Evolutionary conservation across 768 basidiomycete genomes (phyloP).

Genomic region (Pleurotus salmoneostramineus): DNA sequence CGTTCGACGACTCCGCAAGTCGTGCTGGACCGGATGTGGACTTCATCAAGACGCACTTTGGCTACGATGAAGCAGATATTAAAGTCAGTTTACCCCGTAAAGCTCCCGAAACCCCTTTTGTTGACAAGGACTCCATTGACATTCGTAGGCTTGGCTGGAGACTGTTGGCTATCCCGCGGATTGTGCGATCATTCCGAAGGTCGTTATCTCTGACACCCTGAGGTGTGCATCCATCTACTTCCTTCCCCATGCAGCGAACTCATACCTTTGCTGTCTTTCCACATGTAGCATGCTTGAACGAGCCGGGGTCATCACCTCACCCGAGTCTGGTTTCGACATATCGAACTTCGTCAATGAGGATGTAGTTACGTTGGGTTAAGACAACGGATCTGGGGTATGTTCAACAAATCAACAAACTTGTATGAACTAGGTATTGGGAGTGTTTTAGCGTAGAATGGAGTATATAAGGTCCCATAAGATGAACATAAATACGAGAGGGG

Average conservation of each 20-base stretch:
- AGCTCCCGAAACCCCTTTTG: background rate
- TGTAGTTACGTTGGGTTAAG: constrained; percentile 47
- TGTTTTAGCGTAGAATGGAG: background rate
- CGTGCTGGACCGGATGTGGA: constrained; percentile 59
- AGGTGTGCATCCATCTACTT: constrained; percentile 36
- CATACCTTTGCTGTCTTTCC: background rate
- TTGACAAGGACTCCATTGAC: background rate
- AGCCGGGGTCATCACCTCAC: constrained; percentile 67
- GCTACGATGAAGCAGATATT: constrained; percentile 81
- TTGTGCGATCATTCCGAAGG: constrained; percentile 58
- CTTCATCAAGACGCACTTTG: constrained; percentile 77
- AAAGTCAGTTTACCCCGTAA: constrained; percentile 35
- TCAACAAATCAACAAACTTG: background rate
- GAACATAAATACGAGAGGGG: too few species aligned
- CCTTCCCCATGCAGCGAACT: background rate
- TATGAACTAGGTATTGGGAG: background rate
- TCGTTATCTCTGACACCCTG: constrained; percentile 68
- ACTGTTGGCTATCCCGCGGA: constrained; percentile 74
- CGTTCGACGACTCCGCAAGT: constrained; percentile 58
- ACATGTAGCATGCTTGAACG: constrained; percentile 60
- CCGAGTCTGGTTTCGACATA: constrained; percentile 53
- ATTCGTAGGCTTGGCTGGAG: constrained; percentile 71
- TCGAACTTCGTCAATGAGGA: constrained; percentile 51
- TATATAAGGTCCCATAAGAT: too few species aligned
- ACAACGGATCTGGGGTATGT: background rate